These are phyloP conservation scores for Syncephalastrum monosporum DNA, from an alignment of 371 early-diverging fungal species.

Conservation along the genomic window DNA sequence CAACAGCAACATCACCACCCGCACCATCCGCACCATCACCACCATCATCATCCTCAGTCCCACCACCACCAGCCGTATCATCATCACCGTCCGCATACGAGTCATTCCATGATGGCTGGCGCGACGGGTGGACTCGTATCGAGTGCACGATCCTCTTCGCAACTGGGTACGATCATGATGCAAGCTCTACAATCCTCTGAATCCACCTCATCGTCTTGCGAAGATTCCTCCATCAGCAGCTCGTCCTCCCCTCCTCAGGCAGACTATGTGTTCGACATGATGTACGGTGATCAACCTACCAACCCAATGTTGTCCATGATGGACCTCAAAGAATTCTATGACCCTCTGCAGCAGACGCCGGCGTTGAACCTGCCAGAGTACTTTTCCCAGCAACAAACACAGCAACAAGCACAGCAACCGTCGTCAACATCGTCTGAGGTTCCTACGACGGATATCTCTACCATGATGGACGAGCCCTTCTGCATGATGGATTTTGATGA, in stretches of 20 bases:
- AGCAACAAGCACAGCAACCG: constrained; percentile 4
- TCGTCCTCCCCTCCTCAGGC: constrained; percentile 44
- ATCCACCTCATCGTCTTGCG: constrained; percentile 38
- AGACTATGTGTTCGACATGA: constrained; percentile 49
- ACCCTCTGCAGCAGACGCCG: constrained; percentile 2
- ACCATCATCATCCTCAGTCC: constrained; percentile 5
- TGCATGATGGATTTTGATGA: constrained; percentile 15
- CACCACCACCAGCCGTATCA: constrained; percentile 7
- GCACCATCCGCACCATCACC: constrained; percentile 12
- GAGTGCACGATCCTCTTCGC: not conserved
- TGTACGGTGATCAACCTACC: constrained; percentile 28
- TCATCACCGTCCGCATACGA: constrained; percentile 3
- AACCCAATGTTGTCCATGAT: constrained; percentile 2
- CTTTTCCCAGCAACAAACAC: constrained; percentile 21
- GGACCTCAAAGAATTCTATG: constrained; percentile 11
- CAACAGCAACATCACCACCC: constrained; percentile 7
- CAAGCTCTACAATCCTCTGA: constrained; percentile 1
- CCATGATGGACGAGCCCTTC: not conserved
- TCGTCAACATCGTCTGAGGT: constrained; percentile 6
- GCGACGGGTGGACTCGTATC: not conserved
- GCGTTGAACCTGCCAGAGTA: too few species aligned
- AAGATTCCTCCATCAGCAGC: constrained; percentile 46
- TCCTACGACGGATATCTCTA: not conserved
- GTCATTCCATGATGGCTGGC: not conserved
- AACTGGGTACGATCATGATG: not conserved